phyloP scores from a whole-genome alignment of 257 asterid species.

The Perilla frutescens region DNA sequence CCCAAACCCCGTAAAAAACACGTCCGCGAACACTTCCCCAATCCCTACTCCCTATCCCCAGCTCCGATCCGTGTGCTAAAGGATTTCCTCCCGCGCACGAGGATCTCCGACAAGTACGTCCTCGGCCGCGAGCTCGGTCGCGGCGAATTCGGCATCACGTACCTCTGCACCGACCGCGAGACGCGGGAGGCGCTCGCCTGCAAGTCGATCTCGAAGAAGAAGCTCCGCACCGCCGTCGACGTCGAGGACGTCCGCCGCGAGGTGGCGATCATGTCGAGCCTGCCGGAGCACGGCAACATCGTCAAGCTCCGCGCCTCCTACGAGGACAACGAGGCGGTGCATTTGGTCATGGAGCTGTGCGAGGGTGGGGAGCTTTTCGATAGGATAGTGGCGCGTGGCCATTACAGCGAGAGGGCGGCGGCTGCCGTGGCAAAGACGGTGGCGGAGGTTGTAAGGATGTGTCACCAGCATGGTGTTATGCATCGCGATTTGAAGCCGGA shows the following conservation, averaged over 20 bases:
- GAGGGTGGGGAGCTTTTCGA: constrained; percentile 91
- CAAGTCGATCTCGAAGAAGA: constrained; percentile 84
- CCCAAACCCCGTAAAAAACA: constrained; percentile 50
- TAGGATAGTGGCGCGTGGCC: constrained; percentile 87
- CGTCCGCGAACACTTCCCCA: constrained; percentile 55
- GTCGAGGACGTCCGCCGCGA: constrained; percentile 85
- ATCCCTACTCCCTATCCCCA: constrained; percentile 65
- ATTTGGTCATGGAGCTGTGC: constrained; percentile 83
- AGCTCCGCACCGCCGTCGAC: constrained; percentile 76
- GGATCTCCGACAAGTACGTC: constrained; percentile 74
- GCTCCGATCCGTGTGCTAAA: constrained; percentile 71
- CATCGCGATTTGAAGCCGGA: constrained; percentile 93
- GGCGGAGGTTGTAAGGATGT: constrained; percentile 82
- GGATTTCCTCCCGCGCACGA: constrained; percentile 53
- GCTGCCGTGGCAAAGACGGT: constrained; percentile 65
- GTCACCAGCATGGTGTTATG: constrained; percentile 83
- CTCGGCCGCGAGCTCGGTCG: constrained; percentile 91
- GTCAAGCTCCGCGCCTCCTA: constrained; percentile 78
- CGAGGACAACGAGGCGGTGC: constrained; percentile 84
- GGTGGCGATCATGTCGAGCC: constrained; percentile 80
- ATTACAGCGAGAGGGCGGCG: constrained; percentile 87
- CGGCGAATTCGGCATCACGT: constrained; percentile 83
- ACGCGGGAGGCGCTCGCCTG: constrained; percentile 74
- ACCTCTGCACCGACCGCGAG: constrained; percentile 80
- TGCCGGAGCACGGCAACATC: constrained; percentile 73